Evolutionary conservation across 176 grass and related monocot species (phyloP).

Genomic region (Oryza officinalis): DNA sequence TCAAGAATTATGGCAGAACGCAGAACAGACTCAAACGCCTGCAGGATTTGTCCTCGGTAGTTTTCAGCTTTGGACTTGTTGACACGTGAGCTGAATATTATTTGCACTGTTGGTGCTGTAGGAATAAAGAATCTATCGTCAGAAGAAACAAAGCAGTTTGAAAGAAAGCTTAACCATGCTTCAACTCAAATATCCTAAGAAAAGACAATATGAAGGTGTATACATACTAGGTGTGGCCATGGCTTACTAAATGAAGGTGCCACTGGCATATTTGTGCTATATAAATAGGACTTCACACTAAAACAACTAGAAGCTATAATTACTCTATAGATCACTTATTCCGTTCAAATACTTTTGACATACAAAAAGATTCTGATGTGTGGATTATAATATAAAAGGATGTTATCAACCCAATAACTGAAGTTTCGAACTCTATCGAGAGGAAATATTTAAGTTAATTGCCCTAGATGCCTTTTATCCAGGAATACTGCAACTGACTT

Average conservation of each 20-base stretch:
- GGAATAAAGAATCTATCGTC: conserved; percentile 27
- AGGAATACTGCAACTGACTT: neutral
- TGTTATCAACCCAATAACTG: conserved; percentile 5
- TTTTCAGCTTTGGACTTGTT: conserved; percentile 87
- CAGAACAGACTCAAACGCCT: conserved; percentile 93
- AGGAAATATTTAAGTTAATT: neutral
- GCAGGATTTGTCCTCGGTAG: conserved; percentile 76
- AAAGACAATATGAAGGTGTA: conserved; percentile 17
- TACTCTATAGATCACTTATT: conserved; percentile 25
- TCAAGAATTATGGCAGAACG: conserved; percentile 81
- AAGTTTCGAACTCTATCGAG: neutral
- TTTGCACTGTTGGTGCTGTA: conserved; percentile 81
- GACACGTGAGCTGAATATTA: conserved; percentile 72
- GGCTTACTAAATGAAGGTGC: conserved; percentile 1
- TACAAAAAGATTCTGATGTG: conserved; percentile 17
- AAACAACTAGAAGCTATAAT: neutral
- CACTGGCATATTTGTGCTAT: conserved; percentile 19
- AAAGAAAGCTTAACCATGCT: neutral
- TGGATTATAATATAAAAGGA: conserved; percentile 19
- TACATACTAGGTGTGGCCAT: neutral
- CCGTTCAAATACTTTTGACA: neutral
- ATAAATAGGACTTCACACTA: conserved; percentile 15
- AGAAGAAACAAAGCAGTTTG: conserved; percentile 17
- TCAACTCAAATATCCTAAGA: neutral
- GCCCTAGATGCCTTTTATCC: conserved; percentile 4